Percentiles rank a stretch among this genome's conserved stretches.
phyloP scores from a whole-genome alignment of 2,329 filamentous ascomycete genomes.

The Aureobasidium sp. region DNA sequence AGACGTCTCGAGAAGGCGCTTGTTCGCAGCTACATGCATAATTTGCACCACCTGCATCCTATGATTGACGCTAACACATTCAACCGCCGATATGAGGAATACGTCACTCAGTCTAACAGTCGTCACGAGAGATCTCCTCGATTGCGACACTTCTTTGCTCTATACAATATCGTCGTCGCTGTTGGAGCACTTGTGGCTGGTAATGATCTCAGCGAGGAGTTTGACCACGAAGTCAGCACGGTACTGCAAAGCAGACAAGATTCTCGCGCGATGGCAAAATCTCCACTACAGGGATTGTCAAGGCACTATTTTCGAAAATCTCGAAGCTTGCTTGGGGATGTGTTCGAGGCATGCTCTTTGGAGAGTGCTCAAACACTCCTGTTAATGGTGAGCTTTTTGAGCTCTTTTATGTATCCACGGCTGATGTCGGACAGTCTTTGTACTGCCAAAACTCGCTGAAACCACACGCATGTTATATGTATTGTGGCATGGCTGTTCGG shows the following conservation, averaged over 20 bases:
- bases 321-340: slow-evolving; percentile 22
- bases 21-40: slow-evolving; percentile 3
- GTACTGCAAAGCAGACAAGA: neutral
- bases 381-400: slow-evolving; percentile 18
- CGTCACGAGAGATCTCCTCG: slow-evolving; percentile 13
- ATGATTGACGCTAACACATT: slow-evolving; percentile 1
- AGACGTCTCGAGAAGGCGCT: neutral
- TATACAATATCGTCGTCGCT: slow-evolving; percentile 25
- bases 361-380: slow-evolving; percentile 23
- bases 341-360: slow-evolving; percentile 24
- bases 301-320: slow-evolving; percentile 22
- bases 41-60: slow-evolving; percentile 7
- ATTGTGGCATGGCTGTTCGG: slow-evolving; percentile 15
- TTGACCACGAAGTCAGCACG: neutral
- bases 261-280: neutral
- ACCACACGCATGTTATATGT: slow-evolving; percentile 16
- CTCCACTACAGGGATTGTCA: slow-evolving; percentile 16
- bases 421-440: slow-evolving; percentile 11
- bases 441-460: slow-evolving; percentile 18
- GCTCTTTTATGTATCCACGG: neutral
- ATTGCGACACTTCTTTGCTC: slow-evolving; percentile 17
- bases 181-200: slow-evolving; percentile 24
- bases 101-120: slow-evolving; percentile 16
- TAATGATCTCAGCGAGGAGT: slow-evolving; percentile 10
- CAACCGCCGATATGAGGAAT: slow-evolving; percentile 1